Percentiles rank a stretch among this genome's conserved stretches.
phyloP scores from a whole-genome alignment of 1,284 basidiomycete genomes.

The Hypsizygus ulmarius region DNA sequence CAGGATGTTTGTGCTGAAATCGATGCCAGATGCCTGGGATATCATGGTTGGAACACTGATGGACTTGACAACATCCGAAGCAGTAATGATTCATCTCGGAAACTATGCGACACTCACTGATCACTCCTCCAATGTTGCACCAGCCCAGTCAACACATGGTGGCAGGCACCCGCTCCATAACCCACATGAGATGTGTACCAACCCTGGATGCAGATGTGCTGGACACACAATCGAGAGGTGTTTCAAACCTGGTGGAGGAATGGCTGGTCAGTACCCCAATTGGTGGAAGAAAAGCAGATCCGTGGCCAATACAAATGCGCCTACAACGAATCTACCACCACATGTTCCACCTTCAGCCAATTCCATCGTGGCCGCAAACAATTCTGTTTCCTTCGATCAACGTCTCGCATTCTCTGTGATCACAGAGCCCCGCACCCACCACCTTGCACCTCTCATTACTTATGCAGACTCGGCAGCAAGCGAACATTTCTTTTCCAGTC shows the following conservation, averaged over 20 bases:
- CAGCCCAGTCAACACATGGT: too few relatives aligned
- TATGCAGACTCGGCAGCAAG: slow-evolving; percentile 23
- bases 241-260: slow-evolving; percentile 27
- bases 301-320: too few relatives aligned
- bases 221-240: slow-evolving; percentile 24
- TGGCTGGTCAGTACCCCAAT: slow-evolving; percentile 29
- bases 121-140: too few relatives aligned
- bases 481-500: slow-evolving; percentile 24
- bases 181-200: too few relatives aligned
- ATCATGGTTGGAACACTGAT: slow-evolving; percentile 15
- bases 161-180: too few relatives aligned
- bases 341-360: neutral
- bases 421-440: too few relatives aligned
- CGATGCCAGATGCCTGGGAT: slow-evolving; percentile 19
- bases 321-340: too few relatives aligned
- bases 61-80: slow-evolving; percentile 1
- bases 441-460: neutral
- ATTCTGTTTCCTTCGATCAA: too few relatives aligned
- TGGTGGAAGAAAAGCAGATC: too few relatives aligned
- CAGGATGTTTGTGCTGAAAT: slow-evolving; percentile 19
- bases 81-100: slow-evolving; percentile 16
- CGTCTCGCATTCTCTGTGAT: too few relatives aligned
- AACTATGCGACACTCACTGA: too few relatives aligned
- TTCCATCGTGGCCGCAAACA: too few relatives aligned
- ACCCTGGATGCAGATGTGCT: slow-evolving; percentile 12